phyloP scores from a whole-genome alignment of 2,329 filamentous ascomycete species.

The Aspergillus neotritici region DNA sequence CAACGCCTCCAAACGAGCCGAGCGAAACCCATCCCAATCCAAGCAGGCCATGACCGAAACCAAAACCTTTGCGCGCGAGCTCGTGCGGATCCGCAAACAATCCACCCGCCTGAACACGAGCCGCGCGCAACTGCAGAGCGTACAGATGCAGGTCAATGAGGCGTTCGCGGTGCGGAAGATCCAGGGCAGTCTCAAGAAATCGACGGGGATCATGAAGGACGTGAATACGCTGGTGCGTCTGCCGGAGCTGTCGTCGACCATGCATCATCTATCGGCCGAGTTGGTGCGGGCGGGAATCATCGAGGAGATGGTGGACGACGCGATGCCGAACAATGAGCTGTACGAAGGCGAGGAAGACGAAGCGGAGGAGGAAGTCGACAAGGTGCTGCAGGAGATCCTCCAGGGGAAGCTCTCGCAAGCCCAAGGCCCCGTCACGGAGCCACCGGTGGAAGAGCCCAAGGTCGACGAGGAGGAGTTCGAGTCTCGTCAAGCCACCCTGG shows the following conservation, averaged over 20 bases:
- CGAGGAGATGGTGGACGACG: conserved; percentile 93
- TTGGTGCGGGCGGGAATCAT: conserved; percentile 93
- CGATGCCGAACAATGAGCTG: conserved; percentile 66
- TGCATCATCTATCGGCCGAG: conserved; percentile 81
- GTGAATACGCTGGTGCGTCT: conserved; percentile 80
- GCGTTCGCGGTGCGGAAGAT: conserved; percentile 95
- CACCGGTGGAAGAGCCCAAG: conserved; percentile 48
- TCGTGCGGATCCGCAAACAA: conserved; percentile 76
- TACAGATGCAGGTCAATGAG: conserved; percentile 97
- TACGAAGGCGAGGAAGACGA: conserved; percentile 68
- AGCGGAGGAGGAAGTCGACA: conserved; percentile 81
- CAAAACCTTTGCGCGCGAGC: conserved; percentile 80
- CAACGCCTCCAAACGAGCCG: conserved; percentile 71
- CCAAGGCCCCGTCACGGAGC: conserved; percentile 51
- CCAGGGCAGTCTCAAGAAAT: conserved; percentile 80
- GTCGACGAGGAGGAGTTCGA: conserved; percentile 67
- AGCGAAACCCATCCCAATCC: conserved; percentile 71
- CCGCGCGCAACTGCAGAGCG: conserved; percentile 85
- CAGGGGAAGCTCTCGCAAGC: conserved; percentile 71
- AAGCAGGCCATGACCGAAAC: conserved; percentile 76
- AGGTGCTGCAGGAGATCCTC: conserved; percentile 84
- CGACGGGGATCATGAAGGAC: conserved; percentile 93
- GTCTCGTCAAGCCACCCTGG: conserved; percentile 82
- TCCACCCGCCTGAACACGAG: conserved; percentile 69
- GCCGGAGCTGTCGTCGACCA: conserved; percentile 81